Evolutionary conservation across 108 stramenopile genomes (phyloP).

Genomic region (Parietichytrium sp.): DNA sequence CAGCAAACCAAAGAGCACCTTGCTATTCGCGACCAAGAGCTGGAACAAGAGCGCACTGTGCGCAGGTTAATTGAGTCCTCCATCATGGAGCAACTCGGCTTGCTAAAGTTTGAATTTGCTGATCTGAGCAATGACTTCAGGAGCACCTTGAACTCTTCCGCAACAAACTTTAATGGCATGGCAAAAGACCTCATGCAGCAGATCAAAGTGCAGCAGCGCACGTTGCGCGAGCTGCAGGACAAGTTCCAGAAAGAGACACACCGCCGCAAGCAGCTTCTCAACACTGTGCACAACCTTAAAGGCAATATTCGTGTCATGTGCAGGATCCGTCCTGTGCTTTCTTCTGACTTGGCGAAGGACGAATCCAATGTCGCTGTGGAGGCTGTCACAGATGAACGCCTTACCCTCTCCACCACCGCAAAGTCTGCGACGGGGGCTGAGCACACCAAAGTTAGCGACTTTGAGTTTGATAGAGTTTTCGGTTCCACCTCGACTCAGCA

Average conservation of each 20-base stretch:
- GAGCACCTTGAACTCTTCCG: background rate
- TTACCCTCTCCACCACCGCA: constrained; percentile 43
- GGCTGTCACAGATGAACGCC: constrained; percentile 46
- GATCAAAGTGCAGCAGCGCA: constrained; percentile 49
- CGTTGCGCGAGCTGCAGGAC: constrained; percentile 60
- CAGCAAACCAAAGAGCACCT: constrained; percentile 45
- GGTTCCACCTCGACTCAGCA: constrained; percentile 58
- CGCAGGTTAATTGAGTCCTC: background rate
- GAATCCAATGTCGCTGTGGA: constrained; percentile 47
- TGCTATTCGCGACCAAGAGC: constrained; percentile 44
- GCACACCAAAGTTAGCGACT: background rate
- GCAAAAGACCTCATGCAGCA: constrained; percentile 38
- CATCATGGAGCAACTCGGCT: background rate
- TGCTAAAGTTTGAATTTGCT: constrained; percentile 18
- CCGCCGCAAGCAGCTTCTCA: constrained; percentile 66
- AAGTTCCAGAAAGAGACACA: constrained; percentile 56
- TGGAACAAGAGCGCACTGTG: background rate
- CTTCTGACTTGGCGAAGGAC: constrained; percentile 48
- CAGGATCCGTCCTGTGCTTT: constrained; percentile 62
- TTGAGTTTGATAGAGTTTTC: constrained; percentile 72
- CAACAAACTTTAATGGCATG: background rate
- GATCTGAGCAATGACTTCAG: constrained; percentile 27
- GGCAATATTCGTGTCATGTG: constrained; percentile 70
- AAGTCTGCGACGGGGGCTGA: constrained; percentile 42
- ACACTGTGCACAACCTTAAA: constrained; percentile 69